Evolutionary conservation across 2,329 filamentous ascomycete genomes (phyloP).

Genomic region (Calcarisporium arbuscula): DNA sequence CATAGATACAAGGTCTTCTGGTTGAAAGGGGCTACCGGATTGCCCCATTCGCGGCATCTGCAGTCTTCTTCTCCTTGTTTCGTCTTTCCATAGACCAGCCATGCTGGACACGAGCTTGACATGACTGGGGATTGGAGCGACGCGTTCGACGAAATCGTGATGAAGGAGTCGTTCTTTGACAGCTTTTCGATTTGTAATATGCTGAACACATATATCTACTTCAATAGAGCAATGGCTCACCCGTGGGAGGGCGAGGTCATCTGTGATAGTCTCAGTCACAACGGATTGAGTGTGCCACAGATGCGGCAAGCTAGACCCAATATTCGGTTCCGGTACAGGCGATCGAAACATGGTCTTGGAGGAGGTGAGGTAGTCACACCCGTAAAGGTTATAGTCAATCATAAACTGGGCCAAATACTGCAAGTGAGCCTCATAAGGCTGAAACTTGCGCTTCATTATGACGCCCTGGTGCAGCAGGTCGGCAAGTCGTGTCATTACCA

Average conservation of each 20-base stretch:
- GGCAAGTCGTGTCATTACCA: conserved; percentile 77
- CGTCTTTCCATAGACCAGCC: conserved; percentile 88
- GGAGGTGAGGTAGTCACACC: conserved; percentile 79
- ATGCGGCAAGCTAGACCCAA: conserved; percentile 54
- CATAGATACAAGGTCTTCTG: conserved; percentile 80
- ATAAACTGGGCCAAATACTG: conserved; percentile 95
- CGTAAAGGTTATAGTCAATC: conserved; percentile 96
- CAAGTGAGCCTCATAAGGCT: conserved; percentile 90
- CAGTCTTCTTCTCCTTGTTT: too few species aligned
- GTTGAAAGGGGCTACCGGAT: conserved; percentile 69
- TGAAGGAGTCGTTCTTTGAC: conserved; percentile 74
- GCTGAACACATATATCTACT: conserved; percentile 80
- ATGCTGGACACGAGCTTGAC: conserved; percentile 89
- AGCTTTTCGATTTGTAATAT: conserved; percentile 77
- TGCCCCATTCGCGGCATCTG: conserved; percentile 59
- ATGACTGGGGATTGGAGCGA: conserved; percentile 55
- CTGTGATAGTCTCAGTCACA: conserved; percentile 36
- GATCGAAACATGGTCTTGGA: conserved; percentile 64
- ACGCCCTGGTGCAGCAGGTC: conserved; percentile 84
- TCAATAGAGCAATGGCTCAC: conserved; percentile 86
- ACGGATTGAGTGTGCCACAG: conserved; percentile 78
- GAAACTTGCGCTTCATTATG: conserved; percentile 75
- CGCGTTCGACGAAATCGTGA: conserved; percentile 75
- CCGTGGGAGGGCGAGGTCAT: conserved; percentile 60
- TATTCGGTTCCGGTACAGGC: conserved; percentile 66